These are phyloP conservation scores for Acanthamoeba castellanii DNA, from an alignment of 208 protist species.

Conservation along the genomic window DNA sequence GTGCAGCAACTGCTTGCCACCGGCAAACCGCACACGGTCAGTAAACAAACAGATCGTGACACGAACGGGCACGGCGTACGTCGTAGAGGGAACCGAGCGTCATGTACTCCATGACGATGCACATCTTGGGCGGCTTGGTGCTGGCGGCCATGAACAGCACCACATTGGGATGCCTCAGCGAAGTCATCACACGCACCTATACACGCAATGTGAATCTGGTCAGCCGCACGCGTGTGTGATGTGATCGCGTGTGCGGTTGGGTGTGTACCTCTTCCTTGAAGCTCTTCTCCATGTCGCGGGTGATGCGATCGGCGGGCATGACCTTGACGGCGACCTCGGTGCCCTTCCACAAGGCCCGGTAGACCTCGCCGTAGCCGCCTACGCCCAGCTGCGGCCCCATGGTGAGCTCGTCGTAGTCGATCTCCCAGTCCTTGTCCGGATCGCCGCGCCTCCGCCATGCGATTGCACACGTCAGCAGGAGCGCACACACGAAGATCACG, in stretches of 20 bases:
- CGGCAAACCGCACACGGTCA: not conserved
- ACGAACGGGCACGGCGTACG: too few relatives aligned
- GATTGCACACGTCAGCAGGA: not conserved
- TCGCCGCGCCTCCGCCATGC: not conserved
- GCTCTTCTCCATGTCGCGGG: not conserved
- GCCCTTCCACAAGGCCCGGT: constrained; percentile 61
- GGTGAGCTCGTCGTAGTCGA: constrained; percentile 53
- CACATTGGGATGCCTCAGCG: constrained; percentile 54
- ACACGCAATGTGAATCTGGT: not conserved
- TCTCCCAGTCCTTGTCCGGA: constrained; percentile 55
- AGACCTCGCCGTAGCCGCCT: constrained; percentile 64
- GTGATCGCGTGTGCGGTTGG: not conserved
- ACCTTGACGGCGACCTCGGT: constrained; percentile 73
- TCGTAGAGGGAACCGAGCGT: constrained; percentile 56
- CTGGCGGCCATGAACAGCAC: constrained; percentile 59
- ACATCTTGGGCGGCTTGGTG: constrained; percentile 45
- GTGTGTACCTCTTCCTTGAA: constrained; percentile 50
- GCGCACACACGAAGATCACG: not conserved
- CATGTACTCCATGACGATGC: constrained; percentile 76
- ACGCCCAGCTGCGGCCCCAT: constrained; percentile 39
- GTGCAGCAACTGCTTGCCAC: constrained; percentile 13
- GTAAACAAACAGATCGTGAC: not conserved
- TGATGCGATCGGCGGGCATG: constrained; percentile 30
- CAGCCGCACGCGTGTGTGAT: not conserved
- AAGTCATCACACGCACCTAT: constrained; percentile 54